Base-by-base conservation (phyloP, 148 eudicot genomes). In the Limonium bicolor region DNA sequence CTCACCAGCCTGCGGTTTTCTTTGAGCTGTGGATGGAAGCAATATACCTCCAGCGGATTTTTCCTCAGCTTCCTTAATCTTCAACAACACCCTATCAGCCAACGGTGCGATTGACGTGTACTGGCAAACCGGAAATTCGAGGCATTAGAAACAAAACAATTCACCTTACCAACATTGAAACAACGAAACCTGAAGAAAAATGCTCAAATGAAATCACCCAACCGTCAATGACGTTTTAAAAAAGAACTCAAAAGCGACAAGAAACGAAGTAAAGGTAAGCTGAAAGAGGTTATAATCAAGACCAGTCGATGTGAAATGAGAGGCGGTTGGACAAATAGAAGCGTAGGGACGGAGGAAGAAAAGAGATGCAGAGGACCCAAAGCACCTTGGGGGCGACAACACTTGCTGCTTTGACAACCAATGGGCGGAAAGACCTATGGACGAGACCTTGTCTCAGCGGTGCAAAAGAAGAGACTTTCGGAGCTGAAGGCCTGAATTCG, bases 331-430 rank as follows among this genome's bases (percentile, higher is more conserved):
- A n/a, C n/a, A n/a, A n/a, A n/a, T 6, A 12, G n/a, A 5, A 17
- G 5, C 22, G 14, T 5, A 9, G 19, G 15, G 6, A 12, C 24
- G 18, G 54, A 2, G 41, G 20, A 4, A 13, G 20, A 33, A 30
- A 0, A 26, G 35, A 24, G 33, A 15, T 0, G 10, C 1, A n/a
- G 22, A 26, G 27, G 5, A 22, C 24, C 24, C 3, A 11, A 13
- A 36, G 40, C 54, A 81, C 96, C 90, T 78, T 87, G 3, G 94
- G 90, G 3, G 96, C 78, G 71, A 87, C 85, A 55, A 62, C 70
- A 51, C 88, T 82, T 20, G 90, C 88, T 43, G 94, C 88, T 67
- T 74, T 87, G 56, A 87, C 88, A 55, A 69, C 66, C 52, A 82
- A 71, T 25, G 80, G 69, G 38, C 71, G 67, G 45, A 68, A 73